Percentiles rank a stretch among this genome's conserved stretches.
These are phyloP conservation scores for Cochliopodium minus DNA, from an alignment of 208 protist genomes.

Conservation along the genomic window DNA sequence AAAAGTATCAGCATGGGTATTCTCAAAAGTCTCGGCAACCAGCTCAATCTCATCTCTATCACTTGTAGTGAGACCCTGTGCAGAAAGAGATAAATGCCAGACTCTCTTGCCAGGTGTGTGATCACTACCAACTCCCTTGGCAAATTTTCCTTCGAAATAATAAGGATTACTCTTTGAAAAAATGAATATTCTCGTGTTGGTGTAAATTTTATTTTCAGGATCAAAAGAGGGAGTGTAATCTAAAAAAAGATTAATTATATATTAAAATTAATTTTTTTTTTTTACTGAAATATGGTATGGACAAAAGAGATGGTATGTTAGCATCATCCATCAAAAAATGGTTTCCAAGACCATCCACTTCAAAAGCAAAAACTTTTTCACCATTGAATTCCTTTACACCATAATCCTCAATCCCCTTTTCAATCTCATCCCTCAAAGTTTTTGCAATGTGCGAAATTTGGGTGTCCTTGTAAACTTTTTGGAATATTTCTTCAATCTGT, in stretches of 20 bases:
- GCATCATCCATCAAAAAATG: constrained; percentile 18
- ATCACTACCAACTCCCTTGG: constrained; percentile 16
- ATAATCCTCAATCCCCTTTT: constrained; percentile 1
- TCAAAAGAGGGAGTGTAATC: constrained; percentile 1
- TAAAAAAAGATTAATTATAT: too few relatives aligned
- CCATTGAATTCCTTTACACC: constrained; percentile 2
- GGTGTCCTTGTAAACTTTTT: too few relatives aligned
- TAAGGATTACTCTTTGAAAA: constrained; percentile 15
- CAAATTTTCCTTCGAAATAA: constrained; percentile 13
- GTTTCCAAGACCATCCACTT: constrained; percentile 25
- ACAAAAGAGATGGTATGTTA: constrained; percentile 17
- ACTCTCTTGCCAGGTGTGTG: constrained; percentile 5
- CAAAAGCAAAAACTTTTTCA: constrained; percentile 14
- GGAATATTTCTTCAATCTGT: too few relatives aligned
- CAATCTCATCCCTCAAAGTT: too few relatives aligned
- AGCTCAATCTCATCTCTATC: constrained; percentile 16
- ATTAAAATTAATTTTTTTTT: too few relatives aligned
- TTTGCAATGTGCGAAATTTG: too few relatives aligned
- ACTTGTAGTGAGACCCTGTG: constrained; percentile 11
- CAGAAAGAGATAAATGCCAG: constrained; percentile 15
- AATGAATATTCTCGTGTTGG: constrained; percentile 7
- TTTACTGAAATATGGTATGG: constrained; percentile 20
- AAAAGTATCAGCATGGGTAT: too few relatives aligned
- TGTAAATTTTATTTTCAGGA: constrained; percentile 19
- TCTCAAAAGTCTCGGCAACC: too few relatives aligned